Evolutionary conservation across 2,329 filamentous ascomycete genomes (phyloP).

Genomic region (Achaetomium macrosporum): DNA sequence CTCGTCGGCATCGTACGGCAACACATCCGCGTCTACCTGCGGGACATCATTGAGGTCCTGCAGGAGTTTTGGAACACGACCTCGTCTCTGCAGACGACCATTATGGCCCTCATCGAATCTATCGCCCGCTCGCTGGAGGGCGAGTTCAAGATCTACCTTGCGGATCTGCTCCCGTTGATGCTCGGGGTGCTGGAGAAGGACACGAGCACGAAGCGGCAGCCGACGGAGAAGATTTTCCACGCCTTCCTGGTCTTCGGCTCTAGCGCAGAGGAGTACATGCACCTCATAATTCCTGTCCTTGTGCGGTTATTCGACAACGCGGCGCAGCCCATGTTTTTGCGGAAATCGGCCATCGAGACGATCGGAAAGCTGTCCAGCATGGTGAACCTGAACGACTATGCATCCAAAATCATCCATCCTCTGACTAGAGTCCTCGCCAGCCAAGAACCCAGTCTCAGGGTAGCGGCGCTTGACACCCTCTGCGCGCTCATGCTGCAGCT

Average conservation of each 20-base stretch:
- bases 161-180: slow-evolving; percentile 85
- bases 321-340: slow-evolving; percentile 70
- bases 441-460: slow-evolving; percentile 65
- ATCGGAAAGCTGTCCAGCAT: slow-evolving; percentile 90
- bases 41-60: slow-evolving; percentile 77
- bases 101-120: slow-evolving; percentile 85
- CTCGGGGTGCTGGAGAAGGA: slow-evolving; percentile 89
- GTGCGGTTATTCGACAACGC: slow-evolving; percentile 90
- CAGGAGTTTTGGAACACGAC: slow-evolving; percentile 86
- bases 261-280: slow-evolving; percentile 98
- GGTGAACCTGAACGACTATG: slow-evolving; percentile 95
- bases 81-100: slow-evolving; percentile 78
- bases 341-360: slow-evolving; percentile 88
- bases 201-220: slow-evolving; percentile 63
- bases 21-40: slow-evolving; percentile 87
- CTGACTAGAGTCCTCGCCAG: slow-evolving; percentile 74
- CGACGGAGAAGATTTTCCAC: slow-evolving; percentile 86
- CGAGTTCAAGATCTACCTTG: slow-evolving; percentile 96
- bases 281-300: slow-evolving; percentile 92
- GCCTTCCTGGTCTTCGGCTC: slow-evolving; percentile 94
- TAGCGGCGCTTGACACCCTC: slow-evolving; percentile 84
- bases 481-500: slow-evolving; percentile 95
- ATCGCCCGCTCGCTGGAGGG: slow-evolving; percentile 91
- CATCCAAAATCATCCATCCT: slow-evolving; percentile 92
- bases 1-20: slow-evolving; percentile 93